These are phyloP conservation scores for Pyrenophora teres DNA, from an alignment of 2,329 filamentous ascomycete species.

Conservation along the genomic window DNA sequence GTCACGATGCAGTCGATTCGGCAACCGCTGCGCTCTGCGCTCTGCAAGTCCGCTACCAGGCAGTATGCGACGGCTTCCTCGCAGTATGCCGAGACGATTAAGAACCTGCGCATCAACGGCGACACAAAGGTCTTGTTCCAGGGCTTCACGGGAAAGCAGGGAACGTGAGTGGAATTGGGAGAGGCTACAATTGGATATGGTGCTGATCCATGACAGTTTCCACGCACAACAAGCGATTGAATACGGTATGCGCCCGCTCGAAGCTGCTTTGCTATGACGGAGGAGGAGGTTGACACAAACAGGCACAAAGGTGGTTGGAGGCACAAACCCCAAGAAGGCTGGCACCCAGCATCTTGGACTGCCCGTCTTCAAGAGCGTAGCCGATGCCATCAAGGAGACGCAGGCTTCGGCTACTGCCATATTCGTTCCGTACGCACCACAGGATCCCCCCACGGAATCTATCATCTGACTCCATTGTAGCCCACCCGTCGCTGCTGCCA, in stretches of 20 bases:
- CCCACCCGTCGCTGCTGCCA: constrained; percentile 85
- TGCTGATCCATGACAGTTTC: constrained; percentile 67
- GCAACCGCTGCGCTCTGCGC: constrained; percentile 71
- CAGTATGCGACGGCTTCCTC: constrained; percentile 76
- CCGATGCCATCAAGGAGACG: constrained; percentile 85
- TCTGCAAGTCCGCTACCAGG: constrained; percentile 69
- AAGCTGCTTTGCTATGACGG: constrained; percentile 18
- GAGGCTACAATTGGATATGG: background rate
- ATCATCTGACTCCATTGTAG: constrained; percentile 55
- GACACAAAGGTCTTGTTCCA: constrained; percentile 96
- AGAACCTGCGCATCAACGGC: constrained; percentile 87
- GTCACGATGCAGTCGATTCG: constrained; percentile 82
- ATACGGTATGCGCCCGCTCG: constrained; percentile 71
- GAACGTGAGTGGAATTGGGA: constrained; percentile 60
- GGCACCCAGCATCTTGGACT: constrained; percentile 85
- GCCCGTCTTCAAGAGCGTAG: constrained; percentile 90
- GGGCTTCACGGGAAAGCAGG: constrained; percentile 96
- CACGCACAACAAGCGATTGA: constrained; percentile 97
- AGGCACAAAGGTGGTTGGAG: constrained; percentile 97
- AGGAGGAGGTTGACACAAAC: constrained; percentile 37
- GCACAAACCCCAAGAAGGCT: constrained; percentile 99
- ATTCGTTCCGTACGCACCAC: constrained; percentile 79
- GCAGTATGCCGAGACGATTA: constrained; percentile 53
- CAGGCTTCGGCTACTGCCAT: constrained; percentile 90
- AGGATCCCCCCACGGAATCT: background rate